Base-by-base conservation (phyloP, 345 rosid species). In the Dimocarpus longan region DNA sequence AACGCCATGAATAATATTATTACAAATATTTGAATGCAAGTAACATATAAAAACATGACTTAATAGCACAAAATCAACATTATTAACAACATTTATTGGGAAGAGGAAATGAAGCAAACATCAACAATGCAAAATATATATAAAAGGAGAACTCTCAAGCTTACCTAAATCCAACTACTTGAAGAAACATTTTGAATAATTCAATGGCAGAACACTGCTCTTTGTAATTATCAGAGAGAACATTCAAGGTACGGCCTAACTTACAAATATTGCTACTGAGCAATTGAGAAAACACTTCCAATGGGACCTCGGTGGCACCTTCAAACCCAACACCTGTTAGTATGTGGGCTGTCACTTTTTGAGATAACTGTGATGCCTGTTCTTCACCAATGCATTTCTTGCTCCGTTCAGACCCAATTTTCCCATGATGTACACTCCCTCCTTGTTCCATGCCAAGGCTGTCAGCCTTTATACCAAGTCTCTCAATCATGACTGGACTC, bases 181-280 rank as follows among this genome's bases (percentile, higher is more conserved):
- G 92, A 79, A 95, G 95, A 82, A 95, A 95, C 98, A 95, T 95
- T 82, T 87, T 92, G 66, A 95, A 83, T 76, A 95, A 86, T 84
- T 93, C 98, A 74, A 85, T 44, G 16, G 96, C 97, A 19, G 99
- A 91, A 85, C 92, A 93, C 78, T 93, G 96, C 82, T 87, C 89
- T 83, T 87, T 87, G 89, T 95, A 95, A 87, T 88, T 92, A 82
- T 92, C 97, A 70, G 92, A 74, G 28, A 95, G 96, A 87, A 92
- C 80, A 86, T 88, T 95, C 83, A 93, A 84, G 62, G 52, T 90
- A 57, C 86, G 84, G 52, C 97, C 98, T 32, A 93, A 85, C 84
- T 93, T 93, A 86, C 77, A 76, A 65, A 92, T 82, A 87, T 93
- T 97, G 81, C 85, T 85, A 71, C 88, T 88, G 24, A 93, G 78